phyloP scores from a whole-genome alignment of 176 grass and related monocot genomes.

The Chloris gayana region DNA sequence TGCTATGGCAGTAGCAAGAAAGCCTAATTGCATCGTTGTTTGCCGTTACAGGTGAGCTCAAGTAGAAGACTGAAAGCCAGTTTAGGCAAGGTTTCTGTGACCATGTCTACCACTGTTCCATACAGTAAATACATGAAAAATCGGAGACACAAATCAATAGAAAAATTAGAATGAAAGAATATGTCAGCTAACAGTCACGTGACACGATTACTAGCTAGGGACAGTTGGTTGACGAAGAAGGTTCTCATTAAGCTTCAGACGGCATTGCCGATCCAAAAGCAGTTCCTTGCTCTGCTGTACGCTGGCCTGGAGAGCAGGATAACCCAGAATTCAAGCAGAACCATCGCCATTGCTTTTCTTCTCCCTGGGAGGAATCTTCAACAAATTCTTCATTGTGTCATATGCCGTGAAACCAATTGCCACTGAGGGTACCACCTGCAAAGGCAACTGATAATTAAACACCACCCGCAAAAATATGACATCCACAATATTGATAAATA shows the following conservation, averaged over 20 bases:
- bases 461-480: neutral
- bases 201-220: conserved; percentile 15
- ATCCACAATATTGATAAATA: neutral
- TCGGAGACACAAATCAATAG: conserved; percentile 17
- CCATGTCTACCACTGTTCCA: neutral
- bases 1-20: too few species aligned
- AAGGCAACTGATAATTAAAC: conserved; percentile 21
- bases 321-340: conserved; percentile 42
- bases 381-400: conserved; percentile 67
- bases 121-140: conserved; percentile 30
- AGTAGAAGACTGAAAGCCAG: neutral
- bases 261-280: neutral
- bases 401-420: conserved; percentile 82
- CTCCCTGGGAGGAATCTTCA: conserved; percentile 66
- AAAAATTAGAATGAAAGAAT: conserved; percentile 45
- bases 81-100: too few species aligned
- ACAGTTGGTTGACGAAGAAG: neutral
- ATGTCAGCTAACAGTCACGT: conserved; percentile 27
- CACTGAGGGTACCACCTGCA: conserved; percentile 74
- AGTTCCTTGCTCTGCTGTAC: neutral
- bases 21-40: too few species aligned
- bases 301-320: neutral
- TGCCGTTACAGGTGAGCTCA: neutral
- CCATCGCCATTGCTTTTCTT: conserved; percentile 37
- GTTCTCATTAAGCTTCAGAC: conserved; percentile 34